Evolutionary conservation across 345 rosid genomes (phyloP), one percentile per base, ranked within the genome.

Genomic region (Corchorus olitorius): DNA sequence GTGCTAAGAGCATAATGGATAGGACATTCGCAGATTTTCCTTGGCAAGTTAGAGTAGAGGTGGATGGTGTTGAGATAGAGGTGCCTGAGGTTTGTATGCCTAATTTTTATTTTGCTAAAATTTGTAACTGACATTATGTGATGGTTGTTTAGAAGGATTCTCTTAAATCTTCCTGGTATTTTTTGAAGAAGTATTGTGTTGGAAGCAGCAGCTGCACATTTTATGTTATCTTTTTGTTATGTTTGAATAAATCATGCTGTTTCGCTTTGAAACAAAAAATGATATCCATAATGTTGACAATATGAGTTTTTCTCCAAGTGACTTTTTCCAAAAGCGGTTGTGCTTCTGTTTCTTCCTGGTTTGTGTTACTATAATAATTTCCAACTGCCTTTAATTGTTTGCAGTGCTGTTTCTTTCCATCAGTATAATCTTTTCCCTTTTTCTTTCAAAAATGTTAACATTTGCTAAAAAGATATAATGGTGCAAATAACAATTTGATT

Each of bases 1-100:
- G 98, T 75, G 98, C 97, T 45, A 92, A 85, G 86, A 86, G 88
- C 81, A 92, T 94, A 82, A 94, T 94, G 97, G 96, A 92, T 82
- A 81, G 98, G 68, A 92, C 98, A 16, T 91, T 92, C 65, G 93
- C 83, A 70, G 96, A 92, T 84, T 94, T 92, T 75, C 89, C 89
- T 19, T 91, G 94, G 97, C 92, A 94, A 85, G 89, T 92, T 75
- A 90, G 92, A 74, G 93, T 94, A 65, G 90, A 89, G 84, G 98
- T 94, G 72, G 97, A 94, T 83, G 98, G 96, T 74, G 82, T 77
- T 56, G 94, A 90, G 76, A 81, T 92, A 77, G 97, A 94, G 83
- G 90, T 94, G 77, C 98, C 98, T 53, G 97, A 94, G 92, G 98
- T 92, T 77, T 78, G 90, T 78, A 20, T 66, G 52, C 65, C 69